phyloP scores from a whole-genome alignment of 306 rosid genomes.

The Luffa aegyptiaca region DNA sequence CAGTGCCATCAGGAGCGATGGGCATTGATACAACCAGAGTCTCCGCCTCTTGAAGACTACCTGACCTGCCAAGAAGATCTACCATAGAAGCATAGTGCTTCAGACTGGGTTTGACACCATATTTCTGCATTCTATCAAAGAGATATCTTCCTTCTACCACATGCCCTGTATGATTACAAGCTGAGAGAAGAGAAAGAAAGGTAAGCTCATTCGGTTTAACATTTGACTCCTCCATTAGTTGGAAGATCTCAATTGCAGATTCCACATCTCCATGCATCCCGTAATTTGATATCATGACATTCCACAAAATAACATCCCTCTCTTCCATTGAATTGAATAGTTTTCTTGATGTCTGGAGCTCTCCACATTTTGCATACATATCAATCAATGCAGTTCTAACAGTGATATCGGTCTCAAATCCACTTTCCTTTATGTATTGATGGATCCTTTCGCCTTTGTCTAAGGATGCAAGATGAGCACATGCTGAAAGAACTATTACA shows the following conservation, averaged over 20 bases:
- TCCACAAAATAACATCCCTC: slow-evolving; percentile 31
- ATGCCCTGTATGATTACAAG: slow-evolving; percentile 61
- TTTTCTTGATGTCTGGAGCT: slow-evolving; percentile 43
- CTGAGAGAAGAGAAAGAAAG: slow-evolving; percentile 67
- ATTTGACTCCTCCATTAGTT: slow-evolving; percentile 46
- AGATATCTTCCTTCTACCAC: slow-evolving; percentile 57
- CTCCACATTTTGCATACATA: slow-evolving; percentile 81
- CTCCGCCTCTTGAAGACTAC: slow-evolving; percentile 64
- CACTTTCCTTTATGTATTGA: too few species aligned
- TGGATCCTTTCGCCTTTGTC: slow-evolving; percentile 29
- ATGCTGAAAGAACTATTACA: slow-evolving; percentile 45
- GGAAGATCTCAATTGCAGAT: slow-evolving; percentile 48
- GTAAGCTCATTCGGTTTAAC: slow-evolving; percentile 52
- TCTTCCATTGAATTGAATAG: slow-evolving; percentile 47
- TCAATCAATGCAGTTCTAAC: slow-evolving; percentile 63
- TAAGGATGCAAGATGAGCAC: slow-evolving; percentile 59
- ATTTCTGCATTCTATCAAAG: slow-evolving; percentile 41
- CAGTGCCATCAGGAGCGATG: slow-evolving; percentile 51
- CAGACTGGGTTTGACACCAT: slow-evolving; percentile 38
- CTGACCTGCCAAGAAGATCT: slow-evolving; percentile 69
- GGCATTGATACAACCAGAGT: slow-evolving; percentile 67
- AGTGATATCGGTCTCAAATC: slow-evolving; percentile 30
- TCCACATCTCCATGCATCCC: slow-evolving; percentile 58
- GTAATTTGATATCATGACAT: slow-evolving; percentile 50
- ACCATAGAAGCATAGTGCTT: slow-evolving; percentile 86